phyloP scores from a whole-genome alignment of 345 rosid species.

The Eucalyptus shirleyi region DNA sequence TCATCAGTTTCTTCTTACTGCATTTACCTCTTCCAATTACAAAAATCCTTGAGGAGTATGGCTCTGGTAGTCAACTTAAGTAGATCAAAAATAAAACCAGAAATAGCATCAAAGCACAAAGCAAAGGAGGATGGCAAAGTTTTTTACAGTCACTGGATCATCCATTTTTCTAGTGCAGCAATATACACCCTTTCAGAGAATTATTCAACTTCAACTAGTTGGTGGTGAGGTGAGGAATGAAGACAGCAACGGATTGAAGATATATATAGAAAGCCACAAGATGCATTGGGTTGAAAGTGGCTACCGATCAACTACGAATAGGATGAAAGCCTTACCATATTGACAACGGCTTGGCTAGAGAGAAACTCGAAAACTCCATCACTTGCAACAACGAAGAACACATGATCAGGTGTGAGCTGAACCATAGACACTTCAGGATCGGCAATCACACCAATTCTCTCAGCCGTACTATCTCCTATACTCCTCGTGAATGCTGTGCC shows the following conservation, averaged over 20 bases:
- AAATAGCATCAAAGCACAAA: neutral
- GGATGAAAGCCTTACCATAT: conserved; percentile 40
- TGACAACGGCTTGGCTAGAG: conserved; percentile 77
- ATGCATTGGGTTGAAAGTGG: neutral
- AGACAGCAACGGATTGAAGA: neutral
- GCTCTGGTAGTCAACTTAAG: neutral
- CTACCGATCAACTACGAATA: neutral
- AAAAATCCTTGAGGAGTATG: neutral
- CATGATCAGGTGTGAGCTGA: conserved; percentile 49
- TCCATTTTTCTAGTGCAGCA: neutral
- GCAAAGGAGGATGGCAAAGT: neutral
- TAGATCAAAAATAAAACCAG: neutral
- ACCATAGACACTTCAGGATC: conserved; percentile 70
- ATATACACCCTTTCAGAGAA: neutral
- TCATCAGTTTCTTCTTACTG: neutral
- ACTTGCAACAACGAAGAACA: conserved; percentile 89
- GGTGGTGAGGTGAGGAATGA: neutral
- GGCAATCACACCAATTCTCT: conserved; percentile 77
- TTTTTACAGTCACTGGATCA: neutral
- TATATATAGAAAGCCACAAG: neutral
- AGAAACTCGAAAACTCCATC: conserved; percentile 98
- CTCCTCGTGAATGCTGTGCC: conserved; percentile 97
- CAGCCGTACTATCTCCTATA: conserved; percentile 81
- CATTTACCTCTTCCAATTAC: neutral
- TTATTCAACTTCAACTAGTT: neutral